Evolutionary conservation across 2,329 filamentous ascomycete species (phyloP).

Genomic region (Drechslerella coelobrocha): DNA sequence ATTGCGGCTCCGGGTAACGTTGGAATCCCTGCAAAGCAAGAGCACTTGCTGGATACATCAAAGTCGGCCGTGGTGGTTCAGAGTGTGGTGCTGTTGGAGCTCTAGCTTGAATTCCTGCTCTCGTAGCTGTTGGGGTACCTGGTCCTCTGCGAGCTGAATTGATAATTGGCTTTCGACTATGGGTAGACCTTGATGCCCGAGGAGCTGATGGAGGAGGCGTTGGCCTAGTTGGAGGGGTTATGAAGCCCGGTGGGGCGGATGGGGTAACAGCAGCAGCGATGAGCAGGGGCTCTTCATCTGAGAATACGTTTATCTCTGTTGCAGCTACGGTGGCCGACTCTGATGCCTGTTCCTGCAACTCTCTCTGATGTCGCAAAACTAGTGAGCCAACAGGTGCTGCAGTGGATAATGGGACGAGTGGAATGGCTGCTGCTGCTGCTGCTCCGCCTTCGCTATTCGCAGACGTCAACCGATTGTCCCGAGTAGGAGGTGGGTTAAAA

Average conservation of each 20-base stretch:
- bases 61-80: conserved; percentile 11
- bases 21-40: neutral
- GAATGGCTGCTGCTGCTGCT: too few species aligned
- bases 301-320: too few species aligned
- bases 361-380: too few species aligned
- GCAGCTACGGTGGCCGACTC: too few species aligned
- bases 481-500: neutral
- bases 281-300: too few species aligned
- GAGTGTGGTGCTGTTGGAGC: conserved; percentile 13
- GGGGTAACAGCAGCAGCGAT: neutral
- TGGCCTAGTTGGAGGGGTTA: conserved; percentile 27
- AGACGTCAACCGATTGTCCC: neutral
- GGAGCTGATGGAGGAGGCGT: conserved; percentile 29
- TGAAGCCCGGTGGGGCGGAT: neutral
- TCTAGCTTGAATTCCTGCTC: conserved; percentile 12
- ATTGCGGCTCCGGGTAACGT: neutral
- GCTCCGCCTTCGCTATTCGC: neutral
- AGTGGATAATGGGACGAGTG: too few species aligned
- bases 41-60: neutral
- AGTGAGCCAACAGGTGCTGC: too few species aligned
- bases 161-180: neutral
- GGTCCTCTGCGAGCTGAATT: neutral
- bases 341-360: too few species aligned
- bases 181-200: neutral
- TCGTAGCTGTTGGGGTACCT: conserved; percentile 3